phyloP scores from a whole-genome alignment of 345 rosid species.

The Carallia pectinifolia region DNA sequence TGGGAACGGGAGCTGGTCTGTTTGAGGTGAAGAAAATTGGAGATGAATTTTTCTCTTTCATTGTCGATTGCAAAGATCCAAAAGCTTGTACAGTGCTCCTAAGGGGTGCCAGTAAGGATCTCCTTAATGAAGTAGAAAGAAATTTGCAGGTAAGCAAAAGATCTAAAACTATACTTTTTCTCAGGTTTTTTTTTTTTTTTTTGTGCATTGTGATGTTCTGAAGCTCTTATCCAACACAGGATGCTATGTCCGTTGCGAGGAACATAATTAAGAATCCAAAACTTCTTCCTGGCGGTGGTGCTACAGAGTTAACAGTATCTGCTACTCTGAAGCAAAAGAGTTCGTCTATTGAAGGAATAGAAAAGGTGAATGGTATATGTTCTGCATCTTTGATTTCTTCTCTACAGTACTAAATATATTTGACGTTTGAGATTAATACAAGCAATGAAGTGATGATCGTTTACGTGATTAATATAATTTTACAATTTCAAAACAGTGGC shows the following conservation, averaged over 20 bases:
- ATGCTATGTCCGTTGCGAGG: constrained; percentile 96
- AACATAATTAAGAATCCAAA: constrained; percentile 94
- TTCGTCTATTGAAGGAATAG: constrained; percentile 86
- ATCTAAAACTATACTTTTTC: not conserved
- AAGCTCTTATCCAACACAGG: constrained; percentile 37
- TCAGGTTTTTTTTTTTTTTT: not conserved
- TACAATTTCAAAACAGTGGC: constrained; percentile 62
- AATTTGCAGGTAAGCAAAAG: constrained; percentile 69
- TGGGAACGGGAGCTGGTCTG: constrained; percentile 91
- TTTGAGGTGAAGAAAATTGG: constrained; percentile 96
- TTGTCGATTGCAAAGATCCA: constrained; percentile 92
- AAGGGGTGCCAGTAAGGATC: constrained; percentile 99
- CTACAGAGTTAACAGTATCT: constrained; percentile 86
- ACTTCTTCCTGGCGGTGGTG: constrained; percentile 95
- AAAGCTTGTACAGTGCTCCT: constrained; percentile 89
- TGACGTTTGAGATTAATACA: too few species aligned
- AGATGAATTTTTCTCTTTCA: constrained; percentile 85
- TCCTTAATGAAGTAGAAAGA: constrained; percentile 92
- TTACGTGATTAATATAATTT: not conserved
- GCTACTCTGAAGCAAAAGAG: constrained; percentile 91
- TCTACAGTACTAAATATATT: not conserved
- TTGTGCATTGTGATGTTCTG: not conserved
- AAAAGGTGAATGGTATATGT: constrained; percentile 50
- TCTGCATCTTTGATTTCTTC: not conserved
- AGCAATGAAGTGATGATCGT: not conserved